phyloP scores from a whole-genome alignment of 768 basidiomycete genomes.

The Xerocomus potaroensis region DNA sequence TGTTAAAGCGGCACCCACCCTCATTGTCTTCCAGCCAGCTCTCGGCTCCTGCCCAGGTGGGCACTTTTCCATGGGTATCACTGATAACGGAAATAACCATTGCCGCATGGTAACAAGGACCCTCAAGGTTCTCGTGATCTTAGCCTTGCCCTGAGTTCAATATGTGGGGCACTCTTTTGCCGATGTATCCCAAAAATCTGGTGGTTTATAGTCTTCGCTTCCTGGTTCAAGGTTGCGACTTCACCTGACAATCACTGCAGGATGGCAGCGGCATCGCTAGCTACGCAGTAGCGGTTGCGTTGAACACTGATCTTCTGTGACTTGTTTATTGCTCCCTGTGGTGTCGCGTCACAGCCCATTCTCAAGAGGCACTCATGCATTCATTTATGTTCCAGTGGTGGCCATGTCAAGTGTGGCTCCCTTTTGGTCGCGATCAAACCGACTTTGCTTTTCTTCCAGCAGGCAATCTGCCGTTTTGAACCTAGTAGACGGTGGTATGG shows the following conservation, averaged over 20 bases:
- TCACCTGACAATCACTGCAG: not conserved
- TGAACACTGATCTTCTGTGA: not conserved
- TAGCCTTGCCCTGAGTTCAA: not conserved
- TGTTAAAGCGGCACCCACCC: not conserved
- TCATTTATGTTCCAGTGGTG: not conserved
- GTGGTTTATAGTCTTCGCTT: not conserved
- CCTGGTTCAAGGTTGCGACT: too few species aligned
- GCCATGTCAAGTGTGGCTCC: not conserved
- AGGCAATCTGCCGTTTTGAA: too few species aligned
- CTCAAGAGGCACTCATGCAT: not conserved
- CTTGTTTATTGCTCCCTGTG: not conserved
- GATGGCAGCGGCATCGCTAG: not conserved
- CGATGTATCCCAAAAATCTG: not conserved
- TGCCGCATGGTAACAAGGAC: conserved; percentile 14
- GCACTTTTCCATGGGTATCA: not conserved
- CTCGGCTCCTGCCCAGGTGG: not conserved
- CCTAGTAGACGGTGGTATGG: too few species aligned
- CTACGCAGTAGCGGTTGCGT: not conserved
- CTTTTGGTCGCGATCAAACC: not conserved
- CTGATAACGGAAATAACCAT: conserved; percentile 27
- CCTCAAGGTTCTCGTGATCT: not conserved
- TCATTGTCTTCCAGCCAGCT: not conserved
- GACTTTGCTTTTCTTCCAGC: not conserved
- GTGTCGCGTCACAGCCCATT: not conserved
- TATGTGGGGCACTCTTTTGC: not conserved